A percentile compares a stretch with the other conserved stretches of the same genome.
These are phyloP conservation scores for Epichloe aotearoae DNA, from an alignment of 2,329 filamentous ascomycete species.

Conservation along the genomic window DNA sequence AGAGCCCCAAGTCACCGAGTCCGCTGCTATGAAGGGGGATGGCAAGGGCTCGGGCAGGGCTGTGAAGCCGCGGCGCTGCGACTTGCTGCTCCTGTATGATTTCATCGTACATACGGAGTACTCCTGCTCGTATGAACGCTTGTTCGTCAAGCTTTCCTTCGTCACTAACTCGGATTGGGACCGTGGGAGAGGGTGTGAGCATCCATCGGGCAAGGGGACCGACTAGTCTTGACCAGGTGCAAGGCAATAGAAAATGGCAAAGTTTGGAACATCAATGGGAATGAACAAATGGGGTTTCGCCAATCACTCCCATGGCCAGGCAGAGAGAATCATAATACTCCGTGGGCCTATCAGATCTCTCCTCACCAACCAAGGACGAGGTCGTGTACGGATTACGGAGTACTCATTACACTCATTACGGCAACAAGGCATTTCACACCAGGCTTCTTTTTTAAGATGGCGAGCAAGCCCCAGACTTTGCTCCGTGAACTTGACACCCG, in stretches of 20 bases:
- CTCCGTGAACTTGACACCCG: background rate
- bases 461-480: background rate
- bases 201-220: background rate
- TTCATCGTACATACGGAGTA: background rate
- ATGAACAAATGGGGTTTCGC: too few relatives aligned
- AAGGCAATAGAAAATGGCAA: too few relatives aligned
- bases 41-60: background rate
- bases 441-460: background rate
- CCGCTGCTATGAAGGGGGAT: background rate
- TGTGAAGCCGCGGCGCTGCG: too few relatives aligned
- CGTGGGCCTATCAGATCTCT: background rate
- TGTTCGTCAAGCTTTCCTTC: too few relatives aligned
- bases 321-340: background rate
- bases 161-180: background rate
- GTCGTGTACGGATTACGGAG: too few relatives aligned
- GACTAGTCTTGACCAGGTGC: background rate
- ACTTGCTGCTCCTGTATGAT: background rate
- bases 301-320: background rate
- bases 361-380: background rate
- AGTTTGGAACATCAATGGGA: too few relatives aligned
- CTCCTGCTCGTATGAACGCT: background rate
- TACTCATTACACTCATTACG: too few relatives aligned
- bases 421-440: too few relatives aligned
- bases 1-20: background rate
- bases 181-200: background rate